Evolutionary conservation across 2,329 filamentous ascomycete genomes (phyloP).

Genomic region (Basipetospora chlamydospora): DNA sequence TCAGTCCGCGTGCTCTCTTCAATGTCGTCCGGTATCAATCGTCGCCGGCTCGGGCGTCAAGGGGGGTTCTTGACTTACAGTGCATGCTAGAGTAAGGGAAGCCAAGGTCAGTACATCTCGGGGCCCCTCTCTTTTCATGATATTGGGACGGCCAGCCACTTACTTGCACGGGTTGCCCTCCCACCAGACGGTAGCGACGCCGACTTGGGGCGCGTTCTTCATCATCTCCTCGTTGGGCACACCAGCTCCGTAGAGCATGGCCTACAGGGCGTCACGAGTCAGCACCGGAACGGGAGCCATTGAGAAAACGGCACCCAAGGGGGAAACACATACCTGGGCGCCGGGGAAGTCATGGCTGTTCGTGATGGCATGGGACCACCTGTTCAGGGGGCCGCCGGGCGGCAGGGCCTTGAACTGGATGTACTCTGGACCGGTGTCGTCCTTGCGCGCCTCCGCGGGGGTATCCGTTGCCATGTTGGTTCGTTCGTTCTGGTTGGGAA

Average conservation of each 20-base stretch:
- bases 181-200: constrained; percentile 90
- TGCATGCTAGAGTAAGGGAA: neutral
- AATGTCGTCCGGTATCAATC: no score
- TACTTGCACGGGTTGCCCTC: constrained; percentile 94
- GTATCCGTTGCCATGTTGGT: no score
- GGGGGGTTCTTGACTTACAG: no score
- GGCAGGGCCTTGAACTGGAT: constrained; percentile 37
- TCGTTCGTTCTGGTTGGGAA: no score
- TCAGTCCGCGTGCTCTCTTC: neutral
- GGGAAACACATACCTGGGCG: constrained; percentile 49
- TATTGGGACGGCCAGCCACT: constrained; percentile 18
- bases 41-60: no score
- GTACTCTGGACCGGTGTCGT: no score
- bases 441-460: no score
- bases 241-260: constrained; percentile 90
- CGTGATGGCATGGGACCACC: constrained; percentile 73
- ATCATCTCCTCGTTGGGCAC: constrained; percentile 72
- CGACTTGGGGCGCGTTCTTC: constrained; percentile 83
- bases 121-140: neutral
- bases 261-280: constrained; percentile 29
- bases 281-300: neutral
- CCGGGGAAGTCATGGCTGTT: constrained; percentile 80
- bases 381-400: constrained; percentile 51
- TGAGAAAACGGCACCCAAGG: neutral
- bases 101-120: neutral